Evolutionary conservation across 805 yeast species (phyloP).

Genomic region (Schizosaccharomyces octosporus): DNA sequence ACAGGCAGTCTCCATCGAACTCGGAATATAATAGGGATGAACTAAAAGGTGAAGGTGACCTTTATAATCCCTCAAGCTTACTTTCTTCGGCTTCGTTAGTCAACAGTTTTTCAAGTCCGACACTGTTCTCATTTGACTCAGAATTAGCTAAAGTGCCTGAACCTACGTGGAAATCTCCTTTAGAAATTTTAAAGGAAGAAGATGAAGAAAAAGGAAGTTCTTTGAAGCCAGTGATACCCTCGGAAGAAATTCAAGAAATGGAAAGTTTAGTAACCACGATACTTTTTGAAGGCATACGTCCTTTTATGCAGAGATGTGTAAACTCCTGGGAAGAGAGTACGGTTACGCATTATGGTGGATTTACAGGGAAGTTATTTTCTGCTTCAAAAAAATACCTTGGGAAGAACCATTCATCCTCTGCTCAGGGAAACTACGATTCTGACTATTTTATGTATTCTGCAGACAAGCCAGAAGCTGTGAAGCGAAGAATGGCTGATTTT

Average conservation of each 20-base stretch:
- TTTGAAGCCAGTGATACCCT: neutral
- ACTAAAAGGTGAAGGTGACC: too few relatives aligned
- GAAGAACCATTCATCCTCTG: slow-evolving; percentile 14
- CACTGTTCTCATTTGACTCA: neutral
- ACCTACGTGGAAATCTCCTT: slow-evolving; percentile 19
- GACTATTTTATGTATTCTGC: slow-evolving; percentile 35
- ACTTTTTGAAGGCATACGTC: slow-evolving; percentile 29
- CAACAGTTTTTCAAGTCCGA: too few relatives aligned
- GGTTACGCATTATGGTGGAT: slow-evolving; percentile 49
- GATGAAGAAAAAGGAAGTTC: neutral
- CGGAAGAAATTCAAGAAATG: neutral
- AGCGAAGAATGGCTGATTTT: slow-evolving; percentile 78
- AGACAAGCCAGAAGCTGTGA: slow-evolving; percentile 40
- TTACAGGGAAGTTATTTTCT: slow-evolving; percentile 47
- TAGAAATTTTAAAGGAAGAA: slow-evolving; percentile 21
- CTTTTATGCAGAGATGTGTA: slow-evolving; percentile 70
- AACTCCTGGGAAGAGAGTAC: slow-evolving; percentile 65
- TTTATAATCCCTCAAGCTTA: too few relatives aligned
- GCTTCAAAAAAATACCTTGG: slow-evolving; percentile 38
- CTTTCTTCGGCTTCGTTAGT: too few relatives aligned
- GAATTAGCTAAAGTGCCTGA: slow-evolving; percentile 5
- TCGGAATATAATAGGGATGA: too few relatives aligned
- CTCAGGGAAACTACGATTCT: slow-evolving; percentile 20
- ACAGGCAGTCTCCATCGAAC: too few relatives aligned
- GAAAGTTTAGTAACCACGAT: slow-evolving; percentile 16